Percentiles rank a stretch among this genome's conserved stretches.
Evolutionary conservation across 257 asterid species (phyloP).

Genomic region (Jaltomata sinuosa): DNA sequence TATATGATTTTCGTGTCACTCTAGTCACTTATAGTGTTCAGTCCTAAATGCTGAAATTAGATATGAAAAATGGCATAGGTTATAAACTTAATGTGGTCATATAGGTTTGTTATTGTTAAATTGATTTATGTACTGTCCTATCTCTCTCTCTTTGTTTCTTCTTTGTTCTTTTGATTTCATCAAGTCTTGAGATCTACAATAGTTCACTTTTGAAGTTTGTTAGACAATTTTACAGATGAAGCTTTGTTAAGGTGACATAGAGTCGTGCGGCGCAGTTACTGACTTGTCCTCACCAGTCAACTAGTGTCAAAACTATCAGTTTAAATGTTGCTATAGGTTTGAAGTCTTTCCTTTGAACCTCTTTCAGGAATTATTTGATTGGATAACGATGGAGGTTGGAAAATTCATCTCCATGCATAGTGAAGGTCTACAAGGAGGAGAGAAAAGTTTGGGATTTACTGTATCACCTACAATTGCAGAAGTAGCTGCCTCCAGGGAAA

Average conservation of each 20-base stretch:
- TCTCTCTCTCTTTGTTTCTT: not conserved
- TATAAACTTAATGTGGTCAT: not conserved
- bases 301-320: not conserved
- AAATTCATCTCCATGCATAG: constrained; percentile 38
- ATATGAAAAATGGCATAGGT: not conserved
- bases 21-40: not conserved
- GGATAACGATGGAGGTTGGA: constrained; percentile 48
- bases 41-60: not conserved
- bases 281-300: not conserved
- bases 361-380: constrained; percentile 54
- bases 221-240: not conserved
- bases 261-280: not conserved
- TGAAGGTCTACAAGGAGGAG: constrained; percentile 11
- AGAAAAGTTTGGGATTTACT: constrained; percentile 47
- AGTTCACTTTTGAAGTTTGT: not conserved
- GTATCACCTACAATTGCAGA: constrained; percentile 44
- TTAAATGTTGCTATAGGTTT: not conserved
- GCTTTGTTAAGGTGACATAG: not conserved
- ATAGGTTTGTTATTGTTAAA: not conserved
- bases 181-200: not conserved
- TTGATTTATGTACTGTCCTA: not conserved
- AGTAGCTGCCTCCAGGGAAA: constrained; percentile 24
- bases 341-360: not conserved
- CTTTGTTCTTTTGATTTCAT: not conserved
- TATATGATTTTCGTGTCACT: not conserved